Evolutionary conservation across 306 rosid genomes (phyloP).

Genomic region (Prosopis cineraria): DNA sequence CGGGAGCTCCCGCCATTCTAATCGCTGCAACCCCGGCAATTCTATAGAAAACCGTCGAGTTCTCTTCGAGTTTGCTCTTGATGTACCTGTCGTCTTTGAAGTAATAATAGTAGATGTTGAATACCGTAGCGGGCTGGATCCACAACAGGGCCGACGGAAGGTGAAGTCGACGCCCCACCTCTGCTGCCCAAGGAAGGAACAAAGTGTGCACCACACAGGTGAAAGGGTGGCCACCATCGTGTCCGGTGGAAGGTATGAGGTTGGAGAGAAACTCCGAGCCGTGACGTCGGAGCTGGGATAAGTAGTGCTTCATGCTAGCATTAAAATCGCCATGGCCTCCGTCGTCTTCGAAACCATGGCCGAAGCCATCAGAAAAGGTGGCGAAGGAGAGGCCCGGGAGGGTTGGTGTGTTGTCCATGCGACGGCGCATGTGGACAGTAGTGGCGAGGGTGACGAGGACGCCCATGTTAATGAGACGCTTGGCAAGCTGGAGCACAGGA

Average conservation of each 20-base stretch:
- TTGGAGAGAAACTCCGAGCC: conserved; percentile 31
- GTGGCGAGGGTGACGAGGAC: conserved; percentile 44
- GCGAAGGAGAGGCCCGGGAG: conserved; percentile 34
- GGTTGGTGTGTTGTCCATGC: conserved; percentile 26
- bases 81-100: conserved; percentile 34
- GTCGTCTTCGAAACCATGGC: conserved; percentile 26
- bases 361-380: conserved; percentile 52
- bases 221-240: conserved; percentile 38
- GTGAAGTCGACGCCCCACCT: conserved; percentile 35
- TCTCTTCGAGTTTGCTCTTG: background rate
- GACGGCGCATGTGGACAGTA: conserved; percentile 28
- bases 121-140: conserved; percentile 49
- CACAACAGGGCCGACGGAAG: conserved; percentile 39
- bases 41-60: background rate
- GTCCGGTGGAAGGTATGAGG: conserved; percentile 10
- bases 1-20: conserved; percentile 36
- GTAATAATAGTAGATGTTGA: conserved; percentile 47
- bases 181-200: conserved; percentile 44
- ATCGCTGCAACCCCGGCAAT: conserved; percentile 39
- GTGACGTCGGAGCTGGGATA: conserved; percentile 33
- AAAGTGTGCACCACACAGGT: conserved; percentile 38
- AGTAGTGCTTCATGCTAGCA: background rate
- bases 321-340: background rate
- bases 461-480: conserved; percentile 34
- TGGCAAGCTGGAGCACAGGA: conserved; percentile 51